Evolutionary conservation across 1,284 basidiomycete genomes (phyloP), one percentile per base, ranked within the genome.

Genomic region (Tilletia setariae): DNA sequence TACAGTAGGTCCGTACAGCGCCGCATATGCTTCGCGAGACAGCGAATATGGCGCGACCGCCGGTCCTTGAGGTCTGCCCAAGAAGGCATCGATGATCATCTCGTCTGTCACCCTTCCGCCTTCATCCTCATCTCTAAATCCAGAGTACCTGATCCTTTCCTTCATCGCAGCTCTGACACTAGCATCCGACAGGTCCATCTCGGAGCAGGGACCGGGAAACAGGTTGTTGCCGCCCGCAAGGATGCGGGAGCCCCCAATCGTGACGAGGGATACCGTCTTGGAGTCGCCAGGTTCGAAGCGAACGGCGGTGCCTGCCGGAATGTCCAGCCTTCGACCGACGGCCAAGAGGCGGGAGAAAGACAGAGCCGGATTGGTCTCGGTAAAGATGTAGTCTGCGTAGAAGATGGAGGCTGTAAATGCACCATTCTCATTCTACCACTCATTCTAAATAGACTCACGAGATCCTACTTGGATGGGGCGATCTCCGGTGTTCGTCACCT

Each of bases 271-370:
- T 35, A 98, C 91, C 0, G 90, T 90, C 84, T 93, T 94, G 32
- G 84, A 83, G 77, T 96, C 93, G 8, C 94, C 94, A 0, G 96
- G 95, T 81, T 99, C 96, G 81, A 98, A 98, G 21, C 96, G 89
- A 4, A 97, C 91, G 1, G 96, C 94, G 0, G 94, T 98, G 7
- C 93, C 95, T 0, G 96, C 90, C 0, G 94, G 86, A 64, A 98
- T 94, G 82, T 98, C 93, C 2, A 99, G 88, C 19, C 91, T 88
- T 77, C 88, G 93, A 2, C 91, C 92, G 70, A 94, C 90, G 0
- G 93, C 88, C 67, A 88, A 86, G 1, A 84, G 84, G 16, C 96
- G 89, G 83, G 97, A 93, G 77, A 98, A 98, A 1, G 85, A 85
- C 7, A 99, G 87, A 0, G 87, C 85, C 0, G 88, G 84, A 84